Conservation (phyloP, 805 yeast genomes). For the Clavispora carvajalis region DNA sequence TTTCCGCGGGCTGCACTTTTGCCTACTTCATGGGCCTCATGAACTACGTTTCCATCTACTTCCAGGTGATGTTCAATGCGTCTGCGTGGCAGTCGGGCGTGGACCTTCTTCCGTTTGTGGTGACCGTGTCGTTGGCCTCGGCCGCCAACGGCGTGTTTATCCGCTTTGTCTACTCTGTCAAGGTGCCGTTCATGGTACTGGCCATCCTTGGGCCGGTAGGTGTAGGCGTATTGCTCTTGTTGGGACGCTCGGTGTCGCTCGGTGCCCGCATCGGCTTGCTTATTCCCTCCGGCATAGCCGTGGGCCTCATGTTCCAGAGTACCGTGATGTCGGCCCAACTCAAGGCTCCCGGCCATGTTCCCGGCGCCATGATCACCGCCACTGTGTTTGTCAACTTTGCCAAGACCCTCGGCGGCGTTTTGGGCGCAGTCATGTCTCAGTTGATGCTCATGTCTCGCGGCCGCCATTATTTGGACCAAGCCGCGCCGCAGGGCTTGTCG, state of each 20-base stretch:
- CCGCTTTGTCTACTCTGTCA: slow-evolving; percentile 23
- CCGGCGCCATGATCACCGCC: slow-evolving; percentile 31
- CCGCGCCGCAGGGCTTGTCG: neutral
- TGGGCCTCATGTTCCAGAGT: slow-evolving; percentile 35
- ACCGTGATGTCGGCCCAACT: slow-evolving; percentile 32
- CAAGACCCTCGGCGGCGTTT: slow-evolving; percentile 28
- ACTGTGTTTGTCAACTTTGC: slow-evolving; percentile 31
- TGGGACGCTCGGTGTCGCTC: slow-evolving; percentile 19
- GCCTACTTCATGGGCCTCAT: slow-evolving; percentile 36
- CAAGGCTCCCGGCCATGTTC: slow-evolving; percentile 30
- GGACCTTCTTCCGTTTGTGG: slow-evolving; percentile 30
- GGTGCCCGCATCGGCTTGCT: slow-evolving; percentile 28
- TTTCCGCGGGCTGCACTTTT: slow-evolving; percentile 31
- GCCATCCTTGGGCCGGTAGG: slow-evolving; percentile 31
- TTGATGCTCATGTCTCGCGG: slow-evolving; percentile 19
- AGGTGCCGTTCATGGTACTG: slow-evolving; percentile 27
- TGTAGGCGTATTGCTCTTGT: slow-evolving; percentile 26
- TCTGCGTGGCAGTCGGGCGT: slow-evolving; percentile 35
- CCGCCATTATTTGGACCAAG: slow-evolving; percentile 2
- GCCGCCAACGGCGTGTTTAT: slow-evolving; percentile 28
- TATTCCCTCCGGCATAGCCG: slow-evolving; percentile 29
- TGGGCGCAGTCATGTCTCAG: slow-evolving; percentile 29
- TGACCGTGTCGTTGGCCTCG: slow-evolving; percentile 30
- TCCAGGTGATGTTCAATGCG: slow-evolving; percentile 34
- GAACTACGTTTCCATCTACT: slow-evolving; percentile 32